Conservation (phyloP, 768 basidiomycete species). For the Leucosporidium creatinivorum region DNA sequence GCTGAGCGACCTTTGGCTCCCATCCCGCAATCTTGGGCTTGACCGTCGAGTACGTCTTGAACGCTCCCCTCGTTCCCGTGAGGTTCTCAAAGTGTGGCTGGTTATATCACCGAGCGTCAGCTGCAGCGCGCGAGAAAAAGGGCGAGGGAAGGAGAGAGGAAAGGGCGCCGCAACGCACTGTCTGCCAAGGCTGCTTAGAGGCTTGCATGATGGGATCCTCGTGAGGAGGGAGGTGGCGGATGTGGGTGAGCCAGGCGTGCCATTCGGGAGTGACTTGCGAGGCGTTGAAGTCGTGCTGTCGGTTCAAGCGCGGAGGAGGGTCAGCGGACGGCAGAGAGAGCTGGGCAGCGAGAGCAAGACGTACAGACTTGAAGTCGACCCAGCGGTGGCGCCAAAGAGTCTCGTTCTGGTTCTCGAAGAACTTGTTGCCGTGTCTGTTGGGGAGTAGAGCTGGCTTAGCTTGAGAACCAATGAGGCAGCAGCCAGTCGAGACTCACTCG, state of each 20-base stretch:
- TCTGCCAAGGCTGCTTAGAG: slow-evolving; percentile 69
- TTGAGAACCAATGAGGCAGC: not conserved
- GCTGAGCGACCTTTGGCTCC: slow-evolving; percentile 59
- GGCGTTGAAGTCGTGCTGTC: slow-evolving; percentile 65
- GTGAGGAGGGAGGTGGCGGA: slow-evolving; percentile 70
- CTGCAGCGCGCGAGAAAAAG: not conserved
- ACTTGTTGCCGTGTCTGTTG: slow-evolving; percentile 79
- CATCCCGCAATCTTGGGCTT: slow-evolving; percentile 74
- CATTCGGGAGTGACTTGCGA: slow-evolving; percentile 91
- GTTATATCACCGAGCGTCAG: not conserved
- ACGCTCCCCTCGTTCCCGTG: slow-evolving; percentile 88
- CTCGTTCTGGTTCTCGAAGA: slow-evolving; percentile 65
- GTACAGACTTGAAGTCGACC: slow-evolving; percentile 85
- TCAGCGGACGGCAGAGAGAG: not conserved
- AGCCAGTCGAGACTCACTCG: slow-evolving; percentile 58
- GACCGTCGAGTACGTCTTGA: slow-evolving; percentile 78
- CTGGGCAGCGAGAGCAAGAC: slow-evolving; percentile 19
- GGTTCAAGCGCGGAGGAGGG: no score
- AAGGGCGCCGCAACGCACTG: slow-evolving; percentile 56
- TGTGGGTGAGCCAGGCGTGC: slow-evolving; percentile 93
- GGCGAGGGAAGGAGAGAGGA: not conserved
- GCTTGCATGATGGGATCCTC: slow-evolving; percentile 66
- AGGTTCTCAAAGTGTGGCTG: slow-evolving; percentile 81
- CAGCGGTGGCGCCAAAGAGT: slow-evolving; percentile 82
- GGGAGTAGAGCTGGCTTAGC: slow-evolving; percentile 6